Base-by-base conservation (phyloP, 192 early-diverging fungal genomes). In the Rhizophlyctis rosea region DNA sequence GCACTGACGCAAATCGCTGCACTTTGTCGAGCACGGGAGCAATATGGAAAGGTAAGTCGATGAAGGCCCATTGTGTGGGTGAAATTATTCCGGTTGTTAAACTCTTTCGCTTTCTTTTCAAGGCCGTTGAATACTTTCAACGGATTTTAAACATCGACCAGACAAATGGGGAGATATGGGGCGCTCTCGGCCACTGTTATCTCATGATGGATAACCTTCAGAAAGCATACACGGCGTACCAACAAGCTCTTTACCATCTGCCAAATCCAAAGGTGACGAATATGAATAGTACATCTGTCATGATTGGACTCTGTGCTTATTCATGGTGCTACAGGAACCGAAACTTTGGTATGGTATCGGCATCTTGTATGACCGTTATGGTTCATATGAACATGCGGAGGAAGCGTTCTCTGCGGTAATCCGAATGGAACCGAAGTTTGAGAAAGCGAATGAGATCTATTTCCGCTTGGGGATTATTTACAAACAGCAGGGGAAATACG, bases 331-430 rank as follows among this genome's bases (percentile, higher is more conserved):
- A 4, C 63, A 93, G 88, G 97, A 97, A 65, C 93, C 95, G 4
- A 95, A 96, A 70, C 85, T 99, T 29, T 99, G 97, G 97, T 99
- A 97, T 64, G 95, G 95, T 9, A 98, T 98, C 50, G 97, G 94
- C 31, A 98, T 96, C 59, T 76, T 98, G 4, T 98, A 99, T 65
- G 95, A 98, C 68, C 87, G 94, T 29, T 99, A 96, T 64, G 94
- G 93, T 18, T 97, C 94, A 2, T 89, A 91, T 47, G 94, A 99
- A 56, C 90, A 94, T 68, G 97, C 97, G 4, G 94, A 98, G 55
- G 95, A 98, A 66, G 95, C 95, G 0, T 98, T 98, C 61, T 77
- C 90, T 0, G 90, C 92, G 1, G 96, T 95, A 21, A 91, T 99
- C 76, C 79, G 84, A 49, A 93, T 96, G 89, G 94, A 98, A 51